A percentile compares a stretch with the other conserved stretches of the same genome.
phyloP scores from a whole-genome alignment of 192 early-diverging fungal genomes.

The Dimargaris cristalligena region DNA sequence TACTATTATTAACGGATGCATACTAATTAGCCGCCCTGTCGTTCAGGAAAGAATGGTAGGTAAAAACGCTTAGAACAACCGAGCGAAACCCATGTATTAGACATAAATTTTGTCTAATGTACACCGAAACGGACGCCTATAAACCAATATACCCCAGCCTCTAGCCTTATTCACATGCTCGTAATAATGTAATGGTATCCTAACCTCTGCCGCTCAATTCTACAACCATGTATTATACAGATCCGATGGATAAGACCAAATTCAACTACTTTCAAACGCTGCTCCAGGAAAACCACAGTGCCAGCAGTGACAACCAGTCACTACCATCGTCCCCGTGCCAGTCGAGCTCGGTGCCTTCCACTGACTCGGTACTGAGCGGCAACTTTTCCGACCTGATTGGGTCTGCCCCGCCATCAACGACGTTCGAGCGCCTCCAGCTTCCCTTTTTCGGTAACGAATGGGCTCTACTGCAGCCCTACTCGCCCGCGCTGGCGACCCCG shows the following conservation, averaged over 20 bases:
- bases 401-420: too few species aligned
- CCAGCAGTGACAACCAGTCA: background rate
- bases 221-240: too few species aligned
- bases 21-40: slow-evolving; percentile 7
- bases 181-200: too few species aligned
- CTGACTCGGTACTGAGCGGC: background rate
- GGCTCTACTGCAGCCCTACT: background rate
- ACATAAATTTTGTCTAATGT: too few species aligned
- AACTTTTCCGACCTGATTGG: background rate
- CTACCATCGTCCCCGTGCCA: background rate
- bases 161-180: too few species aligned
- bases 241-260: slow-evolving; percentile 3
- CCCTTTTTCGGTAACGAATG: background rate
- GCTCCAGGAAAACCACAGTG: slow-evolving; percentile 9
- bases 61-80: too few species aligned
- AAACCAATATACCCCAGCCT: too few species aligned
- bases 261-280: slow-evolving; percentile 7
- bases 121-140: too few species aligned
- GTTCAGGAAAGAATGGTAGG: slow-evolving; percentile 8
- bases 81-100: too few species aligned
- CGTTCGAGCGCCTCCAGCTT: background rate
- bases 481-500: background rate
- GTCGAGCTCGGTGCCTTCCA: background rate
- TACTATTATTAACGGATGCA: too few species aligned
- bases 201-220: too few species aligned